Conservation (phyloP, 2,329 filamentous ascomycete genomes). For the Diaporthe sp. region DNA sequence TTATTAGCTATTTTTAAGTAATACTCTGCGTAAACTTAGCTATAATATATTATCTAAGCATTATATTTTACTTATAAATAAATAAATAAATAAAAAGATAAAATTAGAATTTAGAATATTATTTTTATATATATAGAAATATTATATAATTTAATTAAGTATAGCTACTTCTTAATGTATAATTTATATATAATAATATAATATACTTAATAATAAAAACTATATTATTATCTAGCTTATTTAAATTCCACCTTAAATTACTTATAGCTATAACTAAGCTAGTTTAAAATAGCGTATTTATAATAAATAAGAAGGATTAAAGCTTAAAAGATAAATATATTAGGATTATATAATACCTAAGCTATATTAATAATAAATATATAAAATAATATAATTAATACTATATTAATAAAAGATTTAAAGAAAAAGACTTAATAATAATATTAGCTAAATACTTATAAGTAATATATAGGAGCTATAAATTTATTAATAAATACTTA, state of each 20-base stretch:
- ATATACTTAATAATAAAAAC: too few species aligned
- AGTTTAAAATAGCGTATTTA: background rate
- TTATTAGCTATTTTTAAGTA: too few species aligned
- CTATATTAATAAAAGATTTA: background rate
- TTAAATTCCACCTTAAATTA: too few species aligned
- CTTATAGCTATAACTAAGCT: too few species aligned
- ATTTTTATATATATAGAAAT: background rate
- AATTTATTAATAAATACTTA: background rate
- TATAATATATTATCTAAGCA: background rate
- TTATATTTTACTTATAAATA: conserved; percentile 1
- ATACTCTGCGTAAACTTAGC: too few species aligned
- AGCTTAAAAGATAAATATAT: too few species aligned
- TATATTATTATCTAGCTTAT: too few species aligned
- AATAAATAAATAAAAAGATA: background rate
- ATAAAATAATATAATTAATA: conserved; percentile 1
- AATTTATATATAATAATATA: background rate
- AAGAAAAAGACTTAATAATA: background rate
- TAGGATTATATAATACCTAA: background rate
- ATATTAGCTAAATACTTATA: background rate
- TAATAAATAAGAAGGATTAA: background rate
- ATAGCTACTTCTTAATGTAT: background rate
- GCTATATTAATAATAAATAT: background rate
- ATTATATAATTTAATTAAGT: background rate
- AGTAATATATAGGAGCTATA: background rate
- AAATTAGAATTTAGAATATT: background rate